These are phyloP conservation scores for Diaporthe helianthi DNA, from an alignment of 2,329 filamentous ascomycete species.

Conservation along the genomic window DNA sequence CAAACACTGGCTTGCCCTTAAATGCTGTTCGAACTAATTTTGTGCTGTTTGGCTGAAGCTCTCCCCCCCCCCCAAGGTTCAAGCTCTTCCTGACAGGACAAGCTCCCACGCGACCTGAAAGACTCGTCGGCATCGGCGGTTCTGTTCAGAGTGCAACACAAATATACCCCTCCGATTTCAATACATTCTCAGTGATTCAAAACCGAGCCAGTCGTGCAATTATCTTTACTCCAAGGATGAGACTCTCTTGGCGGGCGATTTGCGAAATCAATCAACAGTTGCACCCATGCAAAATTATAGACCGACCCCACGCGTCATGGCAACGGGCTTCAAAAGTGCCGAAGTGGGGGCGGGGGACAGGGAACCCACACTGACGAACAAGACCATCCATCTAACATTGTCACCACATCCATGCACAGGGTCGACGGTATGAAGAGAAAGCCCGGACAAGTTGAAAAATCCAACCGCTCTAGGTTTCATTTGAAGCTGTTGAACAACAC, in stretches of 20 bases:
- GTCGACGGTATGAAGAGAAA: background rate
- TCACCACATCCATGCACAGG: background rate
- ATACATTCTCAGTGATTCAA: background rate
- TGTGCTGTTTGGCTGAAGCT: background rate
- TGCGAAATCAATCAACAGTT: background rate
- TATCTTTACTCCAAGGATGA: too few species aligned
- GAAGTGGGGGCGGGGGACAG: background rate
- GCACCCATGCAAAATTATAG: background rate
- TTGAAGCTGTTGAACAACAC: slow-evolving; percentile 18
- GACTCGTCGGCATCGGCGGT: background rate
- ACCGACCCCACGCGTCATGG: background rate
- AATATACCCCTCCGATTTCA: background rate
- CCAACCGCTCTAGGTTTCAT: background rate
- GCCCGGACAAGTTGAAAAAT: background rate
- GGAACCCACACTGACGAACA: too few species aligned
- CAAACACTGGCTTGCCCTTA: background rate
- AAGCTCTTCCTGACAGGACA: background rate
- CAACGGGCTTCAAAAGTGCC: background rate
- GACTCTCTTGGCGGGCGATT: background rate
- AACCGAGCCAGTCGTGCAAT: too few species aligned
- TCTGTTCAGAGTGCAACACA: background rate
- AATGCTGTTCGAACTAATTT: too few species aligned
- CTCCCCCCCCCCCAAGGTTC: too few species aligned
- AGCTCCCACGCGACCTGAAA: background rate
- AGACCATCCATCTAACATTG: background rate